phyloP scores from a whole-genome alignment of 441 rosid species.

The Euphorbia schlechtendalii region DNA sequence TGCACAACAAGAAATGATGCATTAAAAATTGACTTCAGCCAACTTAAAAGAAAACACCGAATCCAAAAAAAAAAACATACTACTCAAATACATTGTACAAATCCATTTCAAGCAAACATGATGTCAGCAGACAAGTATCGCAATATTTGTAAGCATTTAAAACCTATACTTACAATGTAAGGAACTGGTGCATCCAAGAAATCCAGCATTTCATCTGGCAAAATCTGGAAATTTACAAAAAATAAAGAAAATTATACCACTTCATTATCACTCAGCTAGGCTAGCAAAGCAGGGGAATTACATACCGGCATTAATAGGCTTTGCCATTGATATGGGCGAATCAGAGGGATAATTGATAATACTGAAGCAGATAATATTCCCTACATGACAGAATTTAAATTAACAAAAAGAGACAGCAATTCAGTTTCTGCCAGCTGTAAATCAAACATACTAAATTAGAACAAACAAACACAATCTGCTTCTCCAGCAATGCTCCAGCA shows the following conservation, averaged over 20 bases:
- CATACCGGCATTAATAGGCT: conserved; percentile 92
- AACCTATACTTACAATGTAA: conserved; percentile 58
- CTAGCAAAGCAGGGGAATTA: conserved; percentile 8
- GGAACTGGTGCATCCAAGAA: conserved; percentile 99
- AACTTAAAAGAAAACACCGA: not conserved
- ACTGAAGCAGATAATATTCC: conserved; percentile 85
- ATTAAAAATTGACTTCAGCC: not conserved
- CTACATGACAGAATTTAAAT: conserved; percentile 30
- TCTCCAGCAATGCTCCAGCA: conserved; percentile 88
- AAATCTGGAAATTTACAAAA: conserved; percentile 52
- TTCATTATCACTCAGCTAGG: conserved; percentile 12
- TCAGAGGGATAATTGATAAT: conserved; percentile 69
- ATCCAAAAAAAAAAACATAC: not conserved
- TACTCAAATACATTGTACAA: not conserved
- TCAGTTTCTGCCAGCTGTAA: not conserved
- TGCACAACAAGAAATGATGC: conserved; percentile 8
- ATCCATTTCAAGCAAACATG: not conserved
- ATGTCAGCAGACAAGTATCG: not conserved
- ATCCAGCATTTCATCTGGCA: conserved; percentile 86
- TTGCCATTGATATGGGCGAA: conserved; percentile 96
- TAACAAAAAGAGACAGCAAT: not conserved
- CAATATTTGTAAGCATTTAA: not conserved
- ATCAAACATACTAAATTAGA: conserved; percentile 72
- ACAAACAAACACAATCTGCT: conserved; percentile 83
- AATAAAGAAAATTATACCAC: not conserved